These are phyloP conservation scores for Picea glauca DNA, from an alignment of 75 land plant species.

Conservation along the genomic window DNA sequence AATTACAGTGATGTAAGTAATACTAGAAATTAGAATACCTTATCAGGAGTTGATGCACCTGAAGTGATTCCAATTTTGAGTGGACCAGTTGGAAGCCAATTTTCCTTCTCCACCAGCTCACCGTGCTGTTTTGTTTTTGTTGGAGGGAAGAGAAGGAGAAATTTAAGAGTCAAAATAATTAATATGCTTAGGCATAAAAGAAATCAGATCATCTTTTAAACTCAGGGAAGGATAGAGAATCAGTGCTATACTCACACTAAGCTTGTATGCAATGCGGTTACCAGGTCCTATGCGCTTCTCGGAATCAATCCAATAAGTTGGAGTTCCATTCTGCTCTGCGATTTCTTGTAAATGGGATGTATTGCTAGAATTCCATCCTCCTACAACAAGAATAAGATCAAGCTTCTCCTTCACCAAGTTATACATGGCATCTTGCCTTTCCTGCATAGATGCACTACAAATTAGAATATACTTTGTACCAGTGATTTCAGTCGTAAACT, in stretches of 20 bases:
- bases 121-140: conserved; percentile 25
- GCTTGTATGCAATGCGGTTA: conserved; percentile 37
- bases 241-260: conserved; percentile 25
- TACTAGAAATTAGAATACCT: conserved; percentile 16
- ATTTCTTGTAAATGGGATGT: conserved; percentile 52
- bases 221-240: not conserved
- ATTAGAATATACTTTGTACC: not conserved
- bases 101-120: conserved; percentile 43
- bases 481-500: not conserved
- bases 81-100: conserved; percentile 45
- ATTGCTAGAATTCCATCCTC: conserved; percentile 51
- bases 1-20: not conserved
- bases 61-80: conserved; percentile 45
- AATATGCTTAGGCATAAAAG: not conserved
- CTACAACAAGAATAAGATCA: conserved; percentile 44
- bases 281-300: conserved; percentile 42
- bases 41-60: conserved; percentile 53
- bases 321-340: conserved; percentile 35
- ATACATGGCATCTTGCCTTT: conserved; percentile 54
- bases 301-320: conserved; percentile 46
- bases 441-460: conserved; percentile 18
- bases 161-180: not conserved
- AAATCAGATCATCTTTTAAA: not conserved
- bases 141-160: not conserved
- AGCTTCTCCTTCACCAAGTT: conserved; percentile 33